phyloP scores from a whole-genome alignment of 2,329 filamentous ascomycete genomes.

The Cladosporium oxysporum region DNA sequence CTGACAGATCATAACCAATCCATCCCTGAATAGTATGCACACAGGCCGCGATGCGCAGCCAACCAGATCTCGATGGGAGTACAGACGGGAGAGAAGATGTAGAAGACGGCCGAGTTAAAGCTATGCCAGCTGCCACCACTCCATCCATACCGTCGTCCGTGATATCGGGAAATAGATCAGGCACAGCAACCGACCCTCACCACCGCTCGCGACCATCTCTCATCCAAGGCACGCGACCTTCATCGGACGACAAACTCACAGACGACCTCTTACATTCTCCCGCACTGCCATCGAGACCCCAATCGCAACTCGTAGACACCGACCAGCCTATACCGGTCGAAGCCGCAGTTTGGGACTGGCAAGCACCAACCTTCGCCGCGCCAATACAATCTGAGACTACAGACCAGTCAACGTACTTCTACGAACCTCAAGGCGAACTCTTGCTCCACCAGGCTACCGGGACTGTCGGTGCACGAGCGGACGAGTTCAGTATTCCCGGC shows the following conservation, averaged over 20 bases:
- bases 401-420: conserved; percentile 32
- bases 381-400: conserved; percentile 19
- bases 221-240: not conserved
- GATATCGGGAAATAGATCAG: not conserved
- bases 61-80: not conserved
- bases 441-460: conserved; percentile 32
- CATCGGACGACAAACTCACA: not conserved
- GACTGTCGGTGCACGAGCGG: conserved; percentile 23
- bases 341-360: conserved; percentile 42
- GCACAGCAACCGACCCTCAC: not conserved
- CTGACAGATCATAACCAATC: conserved; percentile 11
- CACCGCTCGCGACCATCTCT: not conserved
- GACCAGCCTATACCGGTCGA: conserved; percentile 20
- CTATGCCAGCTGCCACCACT: not conserved
- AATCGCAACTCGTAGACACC: not conserved
- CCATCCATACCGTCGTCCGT: not conserved
- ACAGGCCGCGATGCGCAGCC: not conserved
- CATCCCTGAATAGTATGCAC: not conserved
- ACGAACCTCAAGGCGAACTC: conserved; percentile 51
- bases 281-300: not conserved
- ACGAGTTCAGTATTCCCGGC: conserved; percentile 44
- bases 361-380: conserved; percentile 38
- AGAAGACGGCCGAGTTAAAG: not conserved
- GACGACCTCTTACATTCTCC: not conserved
- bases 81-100: not conserved